Evolutionary conservation across 805 yeast species (phyloP).

Genomic region (Metschnikowia cubensis): DNA sequence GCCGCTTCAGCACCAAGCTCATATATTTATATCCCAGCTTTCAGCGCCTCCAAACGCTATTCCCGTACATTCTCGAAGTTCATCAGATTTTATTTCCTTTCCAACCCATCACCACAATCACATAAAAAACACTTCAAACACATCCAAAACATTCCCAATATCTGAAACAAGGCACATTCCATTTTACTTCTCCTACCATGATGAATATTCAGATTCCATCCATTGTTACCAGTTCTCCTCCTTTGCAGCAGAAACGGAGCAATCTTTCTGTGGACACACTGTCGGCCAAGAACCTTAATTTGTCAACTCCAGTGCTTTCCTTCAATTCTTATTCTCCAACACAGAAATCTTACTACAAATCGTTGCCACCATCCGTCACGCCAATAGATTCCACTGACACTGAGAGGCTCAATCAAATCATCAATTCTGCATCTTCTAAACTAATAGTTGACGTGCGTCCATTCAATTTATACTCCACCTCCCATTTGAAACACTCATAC

Average conservation of each 20-base stretch:
- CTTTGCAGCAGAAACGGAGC: constrained; percentile 1
- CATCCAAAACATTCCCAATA: neutral
- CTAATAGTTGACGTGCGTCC: constrained; percentile 38
- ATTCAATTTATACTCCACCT: constrained; percentile 30
- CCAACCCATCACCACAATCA: neutral
- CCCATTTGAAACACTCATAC: constrained; percentile 29
- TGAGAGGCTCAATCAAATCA: constrained; percentile 4
- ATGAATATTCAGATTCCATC: constrained; percentile 3
- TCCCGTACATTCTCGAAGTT: neutral
- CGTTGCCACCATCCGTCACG: constrained; percentile 12
- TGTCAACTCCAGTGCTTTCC: neutral
- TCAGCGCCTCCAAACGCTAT: neutral
- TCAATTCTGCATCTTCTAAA: neutral
- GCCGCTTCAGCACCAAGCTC: neutral
- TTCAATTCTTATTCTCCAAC: constrained; percentile 16
- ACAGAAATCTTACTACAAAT: constrained; percentile 12
- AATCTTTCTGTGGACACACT: constrained; percentile 2
- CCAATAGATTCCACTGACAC: constrained; percentile 11
- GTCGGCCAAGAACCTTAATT: neutral
- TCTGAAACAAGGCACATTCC: neutral
- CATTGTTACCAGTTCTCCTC: neutral
- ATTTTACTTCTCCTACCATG: neutral
- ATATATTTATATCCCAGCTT: neutral
- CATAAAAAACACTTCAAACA: neutral
- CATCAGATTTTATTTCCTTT: neutral